Evolutionary conservation across 2,329 filamentous ascomycete genomes (phyloP), one percentile per base, ranked within the genome.

Genomic region (Aspergillus piperis): DNA sequence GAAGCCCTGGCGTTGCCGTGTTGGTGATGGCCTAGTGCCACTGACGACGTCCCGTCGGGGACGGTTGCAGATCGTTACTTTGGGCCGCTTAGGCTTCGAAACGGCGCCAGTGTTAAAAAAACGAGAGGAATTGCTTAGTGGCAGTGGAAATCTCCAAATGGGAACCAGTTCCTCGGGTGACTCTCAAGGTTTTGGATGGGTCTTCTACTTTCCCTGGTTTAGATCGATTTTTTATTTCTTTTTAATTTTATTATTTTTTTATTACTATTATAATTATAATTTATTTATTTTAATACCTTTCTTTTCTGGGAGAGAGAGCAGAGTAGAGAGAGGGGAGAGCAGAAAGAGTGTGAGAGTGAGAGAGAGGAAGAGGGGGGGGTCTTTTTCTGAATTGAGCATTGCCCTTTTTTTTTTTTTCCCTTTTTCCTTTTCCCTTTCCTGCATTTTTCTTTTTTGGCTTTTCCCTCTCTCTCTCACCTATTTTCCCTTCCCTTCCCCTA

Each of bases 31-130:
- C 51, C 60, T 68, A 69, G 74, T 74, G 74, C 73, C 74, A 75
- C 74, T 76, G 74, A 76, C 73, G 74, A 75, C 71, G 73, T 75
- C 67, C 72, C 70, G 69, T 72, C 70, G 68, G 70, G 71, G 73
- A 66, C 66, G 67, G 69, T 72, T 75, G 74, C 73, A 75, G 75
- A 77, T 76, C 74, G 64, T 72, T 70, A 60, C 69, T 68, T 65
- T 68, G 63, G 64, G 61, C 62, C 58, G 69, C 66, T 68, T 70
- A 65, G 66, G 61, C 62, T 65, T 61, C 64, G 64, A 71, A 70
- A 70, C 66, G 67, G 68, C 66, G 62, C 67, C 63, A 66, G 63
- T 65, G 57, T 63, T 61, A 53, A 62, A 62, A 60, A 62, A 63
- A 59, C 21, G 54, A 59, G 38, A 63, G 56, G 57, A 59, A 54